Evolutionary conservation across 148 eudicot genomes (phyloP), one percentile per base, ranked within the genome.

Genomic region (Nepenthes mirabilis): DNA sequence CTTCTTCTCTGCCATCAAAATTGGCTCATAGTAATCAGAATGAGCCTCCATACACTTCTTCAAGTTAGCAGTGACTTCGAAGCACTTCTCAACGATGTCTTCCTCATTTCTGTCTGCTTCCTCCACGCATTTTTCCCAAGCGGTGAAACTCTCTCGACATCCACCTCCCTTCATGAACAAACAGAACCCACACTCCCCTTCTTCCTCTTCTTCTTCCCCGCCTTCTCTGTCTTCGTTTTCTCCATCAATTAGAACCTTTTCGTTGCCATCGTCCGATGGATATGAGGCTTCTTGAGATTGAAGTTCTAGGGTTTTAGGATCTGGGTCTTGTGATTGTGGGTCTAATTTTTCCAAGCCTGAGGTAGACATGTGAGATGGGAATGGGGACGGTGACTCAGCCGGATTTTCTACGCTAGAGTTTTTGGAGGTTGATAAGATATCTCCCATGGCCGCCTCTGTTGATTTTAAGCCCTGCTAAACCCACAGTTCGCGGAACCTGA

Each of bases 101-200:
- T 79, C 81, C 9, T 67, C 43, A 8, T 74, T 74, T 37, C 74
- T 70, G 69, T 82, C 83, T 0, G 68, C 77, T 36, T 79, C 79
- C 63, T 79, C 75, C 34, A 79, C 76, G 56, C 87, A 82, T 1
- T 69, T 52, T 48, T 82, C 85, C 89, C 83, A 83, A 6, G 68
- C 74, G 37, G 57, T 40, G 48, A 83, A 83, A 33, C 50, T 65
- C 23, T 83, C 89, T 40, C 66, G 78, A 54, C 89, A 83, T 1
- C 85, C 89, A 34, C 89, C 89, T 5, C 70, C 89, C 50, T 83
- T 83, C 89, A 83, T 83, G 60, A 78, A 83, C 74, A 83, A 60
- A 40, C 85, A 83, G 55, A 83, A 83, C 59, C 85, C 89, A 62
- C 85, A 83, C 55, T 83, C 89, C 0, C 85, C 83, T 49, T 75